These are phyloP conservation scores for Wickerhamomyces tratensis DNA, from an alignment of 805 yeast species.

Conservation along the genomic window DNA sequence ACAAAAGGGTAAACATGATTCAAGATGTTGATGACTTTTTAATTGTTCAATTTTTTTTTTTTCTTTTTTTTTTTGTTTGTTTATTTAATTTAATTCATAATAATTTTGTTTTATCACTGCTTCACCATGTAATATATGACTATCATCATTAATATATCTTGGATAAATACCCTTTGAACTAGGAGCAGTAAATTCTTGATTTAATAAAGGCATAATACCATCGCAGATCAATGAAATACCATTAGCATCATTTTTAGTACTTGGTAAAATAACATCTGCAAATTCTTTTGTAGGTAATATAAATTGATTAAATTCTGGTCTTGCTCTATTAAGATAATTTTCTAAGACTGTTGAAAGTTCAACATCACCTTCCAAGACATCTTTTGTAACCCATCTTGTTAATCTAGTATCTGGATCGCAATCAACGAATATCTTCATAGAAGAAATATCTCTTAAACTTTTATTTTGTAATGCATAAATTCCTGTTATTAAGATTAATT, in stretches of 20 bases:
- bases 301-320: slow-evolving; percentile 59
- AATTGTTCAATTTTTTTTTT: not conserved
- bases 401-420: slow-evolving; percentile 80
- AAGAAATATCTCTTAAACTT: slow-evolving; percentile 42
- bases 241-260: slow-evolving; percentile 46
- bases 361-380: slow-evolving; percentile 16
- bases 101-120: not conserved
- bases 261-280: slow-evolving; percentile 69
- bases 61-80: not conserved
- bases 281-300: slow-evolving; percentile 59
- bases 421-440: slow-evolving; percentile 66
- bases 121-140: not conserved
- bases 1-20: slow-evolving; percentile 19
- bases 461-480: slow-evolving; percentile 68
- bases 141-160: slow-evolving; percentile 6
- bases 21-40: slow-evolving; percentile 7
- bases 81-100: slow-evolving; percentile 23
- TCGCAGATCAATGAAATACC: slow-evolving; percentile 55
- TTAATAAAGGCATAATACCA: slow-evolving; percentile 39
- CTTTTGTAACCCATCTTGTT: slow-evolving; percentile 56
- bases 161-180: slow-evolving; percentile 3
- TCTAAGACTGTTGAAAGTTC: slow-evolving; percentile 23
- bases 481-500: slow-evolving; percentile 55
- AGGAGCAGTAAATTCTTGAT: slow-evolving; percentile 4
- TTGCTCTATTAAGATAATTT: slow-evolving; percentile 42